Evolutionary conservation across 441 rosid genomes (phyloP), one percentile per base, ranked within the genome.

Genomic region (Erodium chrysanthum): DNA sequence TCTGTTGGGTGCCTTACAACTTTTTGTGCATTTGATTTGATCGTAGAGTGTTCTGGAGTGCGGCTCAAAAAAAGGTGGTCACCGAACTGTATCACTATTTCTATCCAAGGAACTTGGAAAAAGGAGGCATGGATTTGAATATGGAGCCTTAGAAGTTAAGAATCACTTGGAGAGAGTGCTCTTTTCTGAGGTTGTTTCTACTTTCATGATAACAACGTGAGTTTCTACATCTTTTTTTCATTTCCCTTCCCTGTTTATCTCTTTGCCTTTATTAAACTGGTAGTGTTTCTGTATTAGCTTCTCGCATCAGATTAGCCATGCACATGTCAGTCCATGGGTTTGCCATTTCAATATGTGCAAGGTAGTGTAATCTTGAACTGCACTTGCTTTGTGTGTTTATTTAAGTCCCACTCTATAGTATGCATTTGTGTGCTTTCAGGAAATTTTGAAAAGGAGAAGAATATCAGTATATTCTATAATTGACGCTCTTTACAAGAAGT

Each of bases 1-100:
- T 35, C 11, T 50, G 61, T 54, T 50, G 33, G 60, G 72, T 65
- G 64, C 75, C 66, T 74, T 5, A 76, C 70, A 66, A 17, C 58
- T 21, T 76, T 70, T 37, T 65, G 10, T 5, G 65, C 5, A 48
- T 80, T 59, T 81, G 71, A 31, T 74, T 42, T 67, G 78, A 74
- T 76, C 78, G 75, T 81, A 95, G 99, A 88, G 84, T 73, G 85
- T 89, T 2, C 81, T 96, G 68, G 99, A 96, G 76, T 96, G 97
- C 63, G 98, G 98, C 71, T 80, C 90, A 0, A 89, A 82, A 76
- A 88, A 76, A 81, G 84, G 71, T 22, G 70, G 78, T 17, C 78
- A 82, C 72, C 91, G 83, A 76, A 84, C 88, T 0, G 75, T 90
- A 83, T 77, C 96, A 14, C 72, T 95, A 52, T 95, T 78, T 78